Evolutionary conservation across 768 basidiomycete species (phyloP), one percentile per base, ranked within the genome.

Genomic region (Mycena metata): DNA sequence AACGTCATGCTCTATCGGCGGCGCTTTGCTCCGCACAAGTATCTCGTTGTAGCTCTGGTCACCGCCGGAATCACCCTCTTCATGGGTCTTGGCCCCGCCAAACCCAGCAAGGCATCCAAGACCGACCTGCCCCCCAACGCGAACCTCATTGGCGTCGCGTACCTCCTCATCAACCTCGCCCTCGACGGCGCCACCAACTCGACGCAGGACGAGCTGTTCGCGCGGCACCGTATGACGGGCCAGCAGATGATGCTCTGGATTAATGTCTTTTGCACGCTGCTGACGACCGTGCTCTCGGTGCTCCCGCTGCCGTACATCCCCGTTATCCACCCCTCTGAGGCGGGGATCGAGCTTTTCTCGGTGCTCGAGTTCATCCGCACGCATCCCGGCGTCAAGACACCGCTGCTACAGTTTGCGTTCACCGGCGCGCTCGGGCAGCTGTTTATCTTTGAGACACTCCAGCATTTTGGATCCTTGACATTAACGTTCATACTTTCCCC

Each of bases 161-260:
- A 95, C 77, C 87, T 95, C 23, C 82, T 94, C 57, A 86, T 96
- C 71, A 99, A 98, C 80, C 88, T 99, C 24, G 81, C 92, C 35
- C 86, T 99, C 59, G 98, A 99, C 78, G 98, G 98, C 23, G 90
- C 94, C 33, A 92, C 91, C 67, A 98, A 99, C 82, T 94, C 95
- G 13, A 97, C 96, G 3, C 98, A 99, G 78, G 98, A 99, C 79
- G 94, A 98, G 80, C 92, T 99, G 66, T 99, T 99, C 80, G 83
- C 89, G 26, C 83, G 86, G 15, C 90, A 93, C 81, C 88, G 88
- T 21, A 83, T 88, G 5, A 83, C 83, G 3, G 98, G 98, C 10
- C 96, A 98, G 79, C 98, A 99, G 77, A 98, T 99, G 96, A 99
- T 99, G 98, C 91, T 99, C 78, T 97, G 90, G 90, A 97, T 99